phyloP scores from a whole-genome alignment of 495 filamentous ascomycete genomes.

The Pyrenula aspistea region DNA sequence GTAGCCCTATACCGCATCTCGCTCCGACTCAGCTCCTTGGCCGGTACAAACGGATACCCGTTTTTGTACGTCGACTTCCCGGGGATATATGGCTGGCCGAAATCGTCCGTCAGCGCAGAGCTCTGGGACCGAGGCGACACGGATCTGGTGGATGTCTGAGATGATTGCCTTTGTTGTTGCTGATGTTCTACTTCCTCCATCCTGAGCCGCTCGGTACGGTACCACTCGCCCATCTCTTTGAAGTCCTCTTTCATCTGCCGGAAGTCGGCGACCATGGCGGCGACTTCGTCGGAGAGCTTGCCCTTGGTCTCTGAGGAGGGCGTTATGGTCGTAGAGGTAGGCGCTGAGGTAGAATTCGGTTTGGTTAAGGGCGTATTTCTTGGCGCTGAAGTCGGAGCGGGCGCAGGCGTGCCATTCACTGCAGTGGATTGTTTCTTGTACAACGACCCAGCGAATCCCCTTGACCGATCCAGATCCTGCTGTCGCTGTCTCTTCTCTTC shows the following conservation, averaged over 20 bases:
- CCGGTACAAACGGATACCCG: not conserved
- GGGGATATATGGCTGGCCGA: not conserved
- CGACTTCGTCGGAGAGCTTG: not conserved
- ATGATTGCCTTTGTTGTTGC: not conserved
- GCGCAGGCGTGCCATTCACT: not conserved
- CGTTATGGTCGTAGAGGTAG: not conserved
- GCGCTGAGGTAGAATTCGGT: not conserved
- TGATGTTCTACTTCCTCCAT: not conserved
- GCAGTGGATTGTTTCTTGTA: not conserved
- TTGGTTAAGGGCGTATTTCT: not conserved
- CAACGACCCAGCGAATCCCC: not conserved
- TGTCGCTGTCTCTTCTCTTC: not conserved
- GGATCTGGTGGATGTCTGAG: not conserved
- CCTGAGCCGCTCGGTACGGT: not conserved
- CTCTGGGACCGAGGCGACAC: not conserved
- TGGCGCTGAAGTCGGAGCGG: not conserved
- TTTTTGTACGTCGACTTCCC: not conserved
- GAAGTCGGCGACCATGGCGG: not conserved
- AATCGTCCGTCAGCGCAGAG: not conserved
- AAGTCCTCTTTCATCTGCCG: not conserved
- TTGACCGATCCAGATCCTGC: not conserved
- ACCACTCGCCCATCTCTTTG: not conserved
- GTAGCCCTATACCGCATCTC: not conserved
- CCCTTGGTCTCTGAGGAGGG: not conserved
- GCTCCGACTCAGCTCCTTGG: not conserved